Evolutionary conservation across 2,329 filamentous ascomycete species (phyloP).

Genomic region (Xylaria arbuscula): DNA sequence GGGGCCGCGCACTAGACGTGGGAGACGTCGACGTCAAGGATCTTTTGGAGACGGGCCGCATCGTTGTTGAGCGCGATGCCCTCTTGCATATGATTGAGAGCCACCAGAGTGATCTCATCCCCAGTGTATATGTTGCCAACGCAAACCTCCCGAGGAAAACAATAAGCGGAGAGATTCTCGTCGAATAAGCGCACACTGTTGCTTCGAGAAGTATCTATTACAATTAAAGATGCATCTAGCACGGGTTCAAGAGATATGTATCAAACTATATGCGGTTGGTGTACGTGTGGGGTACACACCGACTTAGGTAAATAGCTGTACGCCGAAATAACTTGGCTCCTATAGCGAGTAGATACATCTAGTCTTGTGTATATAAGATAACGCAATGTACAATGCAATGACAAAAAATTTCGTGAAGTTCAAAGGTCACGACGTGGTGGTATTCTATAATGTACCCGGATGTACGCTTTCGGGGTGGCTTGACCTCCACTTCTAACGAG

Average conservation of each 20-base stretch:
- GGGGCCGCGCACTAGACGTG: constrained; percentile 76
- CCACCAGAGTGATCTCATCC: constrained; percentile 75
- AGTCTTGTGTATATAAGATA: constrained; percentile 34
- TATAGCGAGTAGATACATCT: constrained; percentile 14
- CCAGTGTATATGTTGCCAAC: constrained; percentile 57
- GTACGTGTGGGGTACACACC: neutral
- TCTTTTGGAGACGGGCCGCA: constrained; percentile 82
- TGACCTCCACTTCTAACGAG: too few species aligned
- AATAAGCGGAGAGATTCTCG: constrained; percentile 46
- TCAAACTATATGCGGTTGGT: constrained; percentile 1
- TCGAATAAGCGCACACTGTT: constrained; percentile 41
- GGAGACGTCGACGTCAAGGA: constrained; percentile 97
- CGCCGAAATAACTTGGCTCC: constrained; percentile 3
- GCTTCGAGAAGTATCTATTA: neutral
- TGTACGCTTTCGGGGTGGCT: too few species aligned
- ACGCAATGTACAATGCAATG: constrained; percentile 36
- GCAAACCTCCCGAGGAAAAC: constrained; percentile 46
- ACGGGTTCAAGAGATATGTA: neutral
- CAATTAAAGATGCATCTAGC: constrained; percentile 11
- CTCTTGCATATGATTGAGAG: constrained; percentile 77
- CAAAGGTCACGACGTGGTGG: too few species aligned
- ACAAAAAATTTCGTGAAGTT: too few species aligned
- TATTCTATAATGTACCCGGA: too few species aligned
- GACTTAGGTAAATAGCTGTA: neutral
- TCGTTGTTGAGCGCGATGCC: constrained; percentile 87